These are phyloP conservation scores for Cladorrhinum sp. DNA, from an alignment of 2,329 filamentous ascomycete species.

Conservation along the genomic window DNA sequence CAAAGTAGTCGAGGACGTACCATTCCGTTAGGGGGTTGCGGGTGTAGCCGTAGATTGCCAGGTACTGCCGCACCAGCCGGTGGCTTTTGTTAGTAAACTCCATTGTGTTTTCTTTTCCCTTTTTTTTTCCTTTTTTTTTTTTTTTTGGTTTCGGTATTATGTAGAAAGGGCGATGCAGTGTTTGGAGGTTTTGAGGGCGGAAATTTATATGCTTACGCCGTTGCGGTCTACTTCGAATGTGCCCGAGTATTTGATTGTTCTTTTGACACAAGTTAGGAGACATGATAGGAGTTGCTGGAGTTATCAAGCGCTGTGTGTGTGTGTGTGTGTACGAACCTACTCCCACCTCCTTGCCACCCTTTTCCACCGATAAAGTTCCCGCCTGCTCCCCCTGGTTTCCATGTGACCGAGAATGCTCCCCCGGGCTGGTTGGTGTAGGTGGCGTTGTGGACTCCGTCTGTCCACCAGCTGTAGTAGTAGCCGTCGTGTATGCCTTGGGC, in stretches of 20 bases:
- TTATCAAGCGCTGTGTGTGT: no score
- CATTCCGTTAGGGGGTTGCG: conserved; percentile 26
- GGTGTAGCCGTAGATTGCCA: conserved; percentile 32
- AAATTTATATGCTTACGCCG: conserved; percentile 9
- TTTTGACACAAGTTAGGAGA: no score
- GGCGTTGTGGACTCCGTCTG: conserved; percentile 36
- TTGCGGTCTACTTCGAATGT: conserved; percentile 26
- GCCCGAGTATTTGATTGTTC: conserved; percentile 24
- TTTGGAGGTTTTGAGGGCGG: no score
- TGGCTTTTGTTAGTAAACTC: no score
- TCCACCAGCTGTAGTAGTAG: conserved; percentile 45
- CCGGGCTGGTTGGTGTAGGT: conserved; percentile 39
- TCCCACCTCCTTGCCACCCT: conserved; percentile 50
- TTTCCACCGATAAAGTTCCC: conserved; percentile 56
- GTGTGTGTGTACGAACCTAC: conserved; percentile 7
- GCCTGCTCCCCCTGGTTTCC: conserved; percentile 32
- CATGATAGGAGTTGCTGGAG: no score
- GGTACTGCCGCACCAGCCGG: no score
- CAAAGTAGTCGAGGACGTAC: conserved; percentile 29
- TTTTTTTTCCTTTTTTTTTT: no score
- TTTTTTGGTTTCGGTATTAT: background rate
- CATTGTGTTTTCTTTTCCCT: no score
- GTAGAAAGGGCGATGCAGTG: no score
- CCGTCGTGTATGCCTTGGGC: conserved; percentile 33
- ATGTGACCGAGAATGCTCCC: conserved; percentile 39